Conservation (phyloP, 306 rosid genomes). For the Dalbergia oliveri region DNA sequence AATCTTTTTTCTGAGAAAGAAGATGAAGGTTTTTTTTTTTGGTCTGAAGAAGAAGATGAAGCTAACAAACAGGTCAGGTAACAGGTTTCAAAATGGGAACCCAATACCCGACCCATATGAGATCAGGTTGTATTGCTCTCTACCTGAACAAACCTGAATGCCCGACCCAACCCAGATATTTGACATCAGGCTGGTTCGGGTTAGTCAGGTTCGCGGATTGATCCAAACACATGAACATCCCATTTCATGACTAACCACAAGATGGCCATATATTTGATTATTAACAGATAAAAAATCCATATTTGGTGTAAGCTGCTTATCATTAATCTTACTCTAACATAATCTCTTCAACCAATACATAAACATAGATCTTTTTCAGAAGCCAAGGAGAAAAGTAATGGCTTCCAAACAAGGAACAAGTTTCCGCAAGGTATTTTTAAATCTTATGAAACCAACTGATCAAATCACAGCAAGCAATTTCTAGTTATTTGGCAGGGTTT, state of each 20-base stretch:
- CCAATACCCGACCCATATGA: too few relatives aligned
- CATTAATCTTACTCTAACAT: not conserved
- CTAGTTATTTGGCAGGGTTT: not conserved
- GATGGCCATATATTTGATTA: not conserved
- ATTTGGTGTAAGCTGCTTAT: not conserved
- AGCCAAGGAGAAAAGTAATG: not conserved
- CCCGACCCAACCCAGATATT: too few relatives aligned
- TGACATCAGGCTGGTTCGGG: too few relatives aligned
- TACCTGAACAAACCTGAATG: too few relatives aligned
- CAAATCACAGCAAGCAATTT: constrained; percentile 5
- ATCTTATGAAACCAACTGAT: not conserved
- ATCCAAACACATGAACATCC: too few relatives aligned
- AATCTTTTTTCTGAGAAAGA: too few relatives aligned
- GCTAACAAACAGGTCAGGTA: too few relatives aligned
- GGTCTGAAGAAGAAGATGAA: too few relatives aligned
- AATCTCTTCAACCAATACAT: not conserved
- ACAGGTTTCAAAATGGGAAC: too few relatives aligned
- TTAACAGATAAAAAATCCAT: not conserved
- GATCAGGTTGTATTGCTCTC: too few relatives aligned
- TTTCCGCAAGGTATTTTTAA: constrained; percentile 1
- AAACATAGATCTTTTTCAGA: not conserved
- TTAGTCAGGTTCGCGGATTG: too few relatives aligned
- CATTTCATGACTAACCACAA: constrained; percentile 1
- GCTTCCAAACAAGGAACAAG: not conserved
- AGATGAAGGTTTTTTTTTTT: too few relatives aligned